phyloP scores from a whole-genome alignment of 1,284 basidiomycete genomes.

The Fomitopsis palustris region DNA sequence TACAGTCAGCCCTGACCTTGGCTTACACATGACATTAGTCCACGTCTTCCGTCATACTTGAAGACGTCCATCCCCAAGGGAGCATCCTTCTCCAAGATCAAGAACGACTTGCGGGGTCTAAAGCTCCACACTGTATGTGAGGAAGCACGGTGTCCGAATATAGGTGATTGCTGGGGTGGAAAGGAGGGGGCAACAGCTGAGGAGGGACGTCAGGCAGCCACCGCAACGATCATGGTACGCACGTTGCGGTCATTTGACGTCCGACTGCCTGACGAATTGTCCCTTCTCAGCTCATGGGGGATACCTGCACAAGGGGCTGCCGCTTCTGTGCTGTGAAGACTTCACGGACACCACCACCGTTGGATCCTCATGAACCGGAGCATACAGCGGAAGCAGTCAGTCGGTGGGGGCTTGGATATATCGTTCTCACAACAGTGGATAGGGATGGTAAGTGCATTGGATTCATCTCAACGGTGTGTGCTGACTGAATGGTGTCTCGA shows the following conservation, averaged over 20 bases:
- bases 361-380: constrained; percentile 97
- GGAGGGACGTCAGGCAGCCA: constrained; percentile 82
- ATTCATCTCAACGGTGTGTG: not conserved
- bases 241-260: not conserved
- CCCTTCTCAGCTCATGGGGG: constrained; percentile 87
- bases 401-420: constrained; percentile 98
- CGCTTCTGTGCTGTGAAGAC: constrained; percentile 99
- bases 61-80: constrained; percentile 95
- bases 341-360: constrained; percentile 79
- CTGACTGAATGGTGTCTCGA: constrained; percentile 7
- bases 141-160: constrained; percentile 98
- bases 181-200: constrained; percentile 69
- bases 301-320: constrained; percentile 97
- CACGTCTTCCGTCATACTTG: constrained; percentile 86
- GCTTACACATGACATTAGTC: constrained; percentile 42
- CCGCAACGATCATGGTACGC: constrained; percentile 97
- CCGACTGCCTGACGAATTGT: constrained; percentile 2
- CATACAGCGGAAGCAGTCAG: constrained; percentile 98
- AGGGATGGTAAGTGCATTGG: constrained; percentile 72
- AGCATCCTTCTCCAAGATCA: constrained; percentile 87
- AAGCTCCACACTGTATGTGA: constrained; percentile 96
- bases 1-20: not conserved
- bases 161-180: constrained; percentile 99
- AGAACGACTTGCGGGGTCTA: constrained; percentile 91
- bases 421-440: constrained; percentile 96